Base-by-base conservation (phyloP, 176 grass and related monocot species). In the Oryza meridionalis region DNA sequence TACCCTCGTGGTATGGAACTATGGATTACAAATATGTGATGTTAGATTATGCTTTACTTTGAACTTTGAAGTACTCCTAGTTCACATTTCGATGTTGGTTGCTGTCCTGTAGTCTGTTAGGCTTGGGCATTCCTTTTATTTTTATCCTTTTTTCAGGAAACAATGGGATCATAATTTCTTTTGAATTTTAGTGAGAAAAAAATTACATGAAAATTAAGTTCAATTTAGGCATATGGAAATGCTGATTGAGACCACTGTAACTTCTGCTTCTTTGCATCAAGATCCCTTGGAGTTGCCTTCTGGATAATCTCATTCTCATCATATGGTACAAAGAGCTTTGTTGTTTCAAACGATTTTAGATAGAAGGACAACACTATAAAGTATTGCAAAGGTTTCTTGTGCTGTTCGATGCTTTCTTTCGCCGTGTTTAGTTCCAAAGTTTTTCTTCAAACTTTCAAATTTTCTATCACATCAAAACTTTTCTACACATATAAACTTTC, bases 321-420 rank as follows among this genome's bases (percentile, higher is more conserved):
- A 66, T 27, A 43, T 80, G 19, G 22, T 62, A 24, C 40, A 72
- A 64, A 9, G 17, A 51, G 2, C 12, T 80, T 43, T 73, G 32
- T 22, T 68, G 53, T 31, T 24, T 44, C 38, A 40, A 8, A 40
- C 38, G 38, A 40, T 40, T 40, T 40, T 8, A 40, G 6, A 37
- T 37, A 8, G 1, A 59, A 49, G 1, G 50, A 81, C 33, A 82
- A 64, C 2, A 70, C 37, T 35, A 81, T 38, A 12, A 76, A 11
- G 50, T 77, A 24, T 16, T 77, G 65, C 21, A 22, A 61, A 44
- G 8, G 15, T 27, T 66, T 29, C 10, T 19, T 31, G 37, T 78
- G 33, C 37, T 65, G 33, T 65, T 65, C 12, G 26, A 24, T 67
- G 84, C 77, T 32, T 67, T 81, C 47, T 82, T n/a, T n/a, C n/a